A percentile compares a stretch with the other conserved stretches of the same genome.
phyloP scores from a whole-genome alignment of 805 yeast species.

The Blastobotrys parvus region DNA sequence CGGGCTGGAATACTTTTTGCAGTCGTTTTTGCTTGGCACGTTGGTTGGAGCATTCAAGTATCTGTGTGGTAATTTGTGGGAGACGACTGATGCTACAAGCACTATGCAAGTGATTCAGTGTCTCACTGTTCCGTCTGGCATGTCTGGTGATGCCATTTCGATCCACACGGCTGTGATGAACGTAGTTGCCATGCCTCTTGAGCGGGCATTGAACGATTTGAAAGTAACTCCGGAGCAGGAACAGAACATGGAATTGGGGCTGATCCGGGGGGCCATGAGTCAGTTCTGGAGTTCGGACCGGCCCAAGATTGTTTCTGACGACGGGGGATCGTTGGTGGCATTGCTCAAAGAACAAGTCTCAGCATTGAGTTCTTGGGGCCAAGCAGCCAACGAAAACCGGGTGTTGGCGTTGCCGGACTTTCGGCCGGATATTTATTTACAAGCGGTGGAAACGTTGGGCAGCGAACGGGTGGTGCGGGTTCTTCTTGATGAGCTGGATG shows the following conservation, averaged over 20 bases:
- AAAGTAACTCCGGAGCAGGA: background rate
- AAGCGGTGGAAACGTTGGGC: conserved; percentile 19
- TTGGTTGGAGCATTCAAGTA: conserved; percentile 47
- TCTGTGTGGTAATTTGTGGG: conserved; percentile 36
- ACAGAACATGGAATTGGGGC: background rate
- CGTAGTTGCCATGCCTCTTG: conserved; percentile 22
- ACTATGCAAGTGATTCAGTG: conserved; percentile 34
- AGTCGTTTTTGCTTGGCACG: conserved; percentile 60
- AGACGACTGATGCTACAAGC: conserved; percentile 25
- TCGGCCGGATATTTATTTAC: conserved; percentile 8
- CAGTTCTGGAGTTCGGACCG: background rate
- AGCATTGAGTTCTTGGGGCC: conserved; percentile 17
- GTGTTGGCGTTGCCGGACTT: conserved; percentile 17
- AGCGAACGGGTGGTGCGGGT: conserved; percentile 13
- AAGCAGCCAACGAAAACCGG: conserved; percentile 17
- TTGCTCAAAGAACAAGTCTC: conserved; percentile 18
- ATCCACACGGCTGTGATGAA: conserved; percentile 36
- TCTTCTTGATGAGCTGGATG: conserved; percentile 19
- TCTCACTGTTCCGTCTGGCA: conserved; percentile 34
- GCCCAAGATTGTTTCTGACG: conserved; percentile 2
- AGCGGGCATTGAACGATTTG: conserved; percentile 15
- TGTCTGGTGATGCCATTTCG: conserved; percentile 39
- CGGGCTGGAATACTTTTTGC: conserved; percentile 82
- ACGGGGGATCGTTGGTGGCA: conserved; percentile 8
- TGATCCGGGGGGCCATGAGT: background rate